A percentile compares a stretch with the other conserved stretches of the same genome.
Evolutionary conservation across 2,329 filamentous ascomycete genomes (phyloP).

Genomic region (Alternaria rosae): DNA sequence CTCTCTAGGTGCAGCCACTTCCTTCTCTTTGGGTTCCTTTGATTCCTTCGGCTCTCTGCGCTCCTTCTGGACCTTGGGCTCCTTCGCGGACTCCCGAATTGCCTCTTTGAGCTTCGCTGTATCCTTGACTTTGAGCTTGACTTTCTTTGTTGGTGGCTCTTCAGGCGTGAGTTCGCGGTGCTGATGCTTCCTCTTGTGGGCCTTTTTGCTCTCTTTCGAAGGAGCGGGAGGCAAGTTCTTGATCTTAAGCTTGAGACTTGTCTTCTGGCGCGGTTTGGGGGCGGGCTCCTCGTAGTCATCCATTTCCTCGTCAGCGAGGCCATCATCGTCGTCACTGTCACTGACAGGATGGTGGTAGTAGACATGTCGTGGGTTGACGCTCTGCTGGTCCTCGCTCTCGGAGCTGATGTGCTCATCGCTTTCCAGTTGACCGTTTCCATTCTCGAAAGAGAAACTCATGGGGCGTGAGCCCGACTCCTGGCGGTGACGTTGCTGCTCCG

Average conservation of each 20-base stretch:
- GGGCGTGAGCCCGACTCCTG: slow-evolving; percentile 62
- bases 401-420: slow-evolving; percentile 56
- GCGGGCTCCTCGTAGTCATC: slow-evolving; percentile 52
- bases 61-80: slow-evolving; percentile 15
- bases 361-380: slow-evolving; percentile 44
- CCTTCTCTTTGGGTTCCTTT: slow-evolving; percentile 28
- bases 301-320: slow-evolving; percentile 36
- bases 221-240: slow-evolving; percentile 28
- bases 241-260: slow-evolving; percentile 41
- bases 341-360: slow-evolving; percentile 43
- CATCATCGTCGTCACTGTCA: slow-evolving; percentile 39
- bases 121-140: slow-evolving; percentile 21
- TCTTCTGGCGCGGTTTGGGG: slow-evolving; percentile 35
- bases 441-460: slow-evolving; percentile 78
- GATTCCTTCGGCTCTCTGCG: slow-evolving; percentile 22
- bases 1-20: slow-evolving; percentile 20
- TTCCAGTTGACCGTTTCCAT: slow-evolving; percentile 63
- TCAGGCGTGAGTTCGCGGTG: slow-evolving; percentile 36
- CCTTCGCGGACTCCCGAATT: slow-evolving; percentile 19
- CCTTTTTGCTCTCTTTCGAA: slow-evolving; percentile 32
- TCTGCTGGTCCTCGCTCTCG: slow-evolving; percentile 40
- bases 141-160: slow-evolving; percentile 41
- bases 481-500: slow-evolving; percentile 60
- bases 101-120: slow-evolving; percentile 16
- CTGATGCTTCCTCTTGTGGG: slow-evolving; percentile 36